phyloP scores from a whole-genome alignment of 306 rosid genomes.

The Medicago arabica region DNA sequence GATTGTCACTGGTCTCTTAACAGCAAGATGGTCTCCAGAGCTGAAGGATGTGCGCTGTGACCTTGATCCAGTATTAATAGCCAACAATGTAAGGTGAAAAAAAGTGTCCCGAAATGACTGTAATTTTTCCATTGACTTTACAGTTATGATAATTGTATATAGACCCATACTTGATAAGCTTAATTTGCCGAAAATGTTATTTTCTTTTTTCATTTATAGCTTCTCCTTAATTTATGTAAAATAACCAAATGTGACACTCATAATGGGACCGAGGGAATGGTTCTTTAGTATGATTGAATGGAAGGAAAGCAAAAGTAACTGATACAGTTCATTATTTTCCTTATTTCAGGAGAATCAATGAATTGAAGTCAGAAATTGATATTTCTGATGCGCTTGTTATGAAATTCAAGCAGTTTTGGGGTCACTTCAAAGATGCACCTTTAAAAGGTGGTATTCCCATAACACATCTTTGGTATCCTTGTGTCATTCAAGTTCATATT shows the following conservation, averaged over 20 bases:
- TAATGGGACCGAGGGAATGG: not conserved
- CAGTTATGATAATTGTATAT: not conserved
- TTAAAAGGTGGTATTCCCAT: conserved; percentile 72
- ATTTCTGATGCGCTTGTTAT: conserved; percentile 65
- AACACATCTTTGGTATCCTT: conserved; percentile 14
- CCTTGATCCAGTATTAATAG: conserved; percentile 87
- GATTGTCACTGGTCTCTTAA: conserved; percentile 82
- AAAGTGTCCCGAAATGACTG: not conserved
- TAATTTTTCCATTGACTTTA: too few relatives aligned
- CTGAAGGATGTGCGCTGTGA: conserved; percentile 94
- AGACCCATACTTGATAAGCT: not conserved
- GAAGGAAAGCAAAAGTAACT: conserved; percentile 24
- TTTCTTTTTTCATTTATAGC: not conserved
- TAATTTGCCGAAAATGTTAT: not conserved
- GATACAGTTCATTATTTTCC: conserved; percentile 22
- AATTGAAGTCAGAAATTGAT: conserved; percentile 76
- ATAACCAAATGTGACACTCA: not conserved
- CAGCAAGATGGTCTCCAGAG: conserved; percentile 96
- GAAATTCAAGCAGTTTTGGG: conserved; percentile 81
- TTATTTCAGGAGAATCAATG: conserved; percentile 79
- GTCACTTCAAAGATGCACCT: conserved; percentile 68
- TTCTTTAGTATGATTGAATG: conserved; percentile 31
- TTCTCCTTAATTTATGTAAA: not conserved
- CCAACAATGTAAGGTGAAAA: conserved; percentile 80
- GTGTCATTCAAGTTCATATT: conserved; percentile 30